Conservation (phyloP, 2,329 filamentous ascomycete genomes). For the Exophiala lecanii-corni region DNA sequence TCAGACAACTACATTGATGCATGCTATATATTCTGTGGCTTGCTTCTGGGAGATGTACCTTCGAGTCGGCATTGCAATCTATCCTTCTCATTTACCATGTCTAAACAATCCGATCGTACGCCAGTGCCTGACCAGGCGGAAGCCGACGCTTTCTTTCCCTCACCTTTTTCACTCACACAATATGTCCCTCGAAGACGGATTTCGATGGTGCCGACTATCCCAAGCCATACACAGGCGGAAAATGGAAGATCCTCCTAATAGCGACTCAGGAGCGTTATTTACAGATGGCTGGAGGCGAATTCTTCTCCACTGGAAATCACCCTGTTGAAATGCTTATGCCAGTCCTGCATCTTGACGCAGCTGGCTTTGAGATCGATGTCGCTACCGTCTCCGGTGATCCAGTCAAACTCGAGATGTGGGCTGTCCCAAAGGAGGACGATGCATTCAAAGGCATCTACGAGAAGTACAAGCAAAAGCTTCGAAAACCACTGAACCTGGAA, state of each 20-base stretch:
- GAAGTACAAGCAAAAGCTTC: conserved; percentile 15
- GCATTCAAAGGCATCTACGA: conserved; percentile 12
- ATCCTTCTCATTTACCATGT: conserved; percentile 1
- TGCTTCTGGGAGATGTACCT: no score
- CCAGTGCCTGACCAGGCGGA: conserved; percentile 14
- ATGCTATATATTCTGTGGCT: no score
- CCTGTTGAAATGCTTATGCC: conserved; percentile 20
- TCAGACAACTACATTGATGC: no score
- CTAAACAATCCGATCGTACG: conserved; percentile 7
- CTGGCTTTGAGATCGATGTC: conserved; percentile 15
- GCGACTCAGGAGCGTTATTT: conserved; percentile 15
- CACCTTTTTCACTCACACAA: conserved; percentile 15
- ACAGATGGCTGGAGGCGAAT: conserved; percentile 10
- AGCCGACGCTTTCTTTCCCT: conserved; percentile 15
- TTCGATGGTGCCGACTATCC: conserved; percentile 15
- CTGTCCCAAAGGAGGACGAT: conserved; percentile 14
- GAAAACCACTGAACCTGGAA: conserved; percentile 10
- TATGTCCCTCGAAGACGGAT: conserved; percentile 13
- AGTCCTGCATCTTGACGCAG: conserved; percentile 14
- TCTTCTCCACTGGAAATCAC: conserved; percentile 16
- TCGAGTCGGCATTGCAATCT: no score
- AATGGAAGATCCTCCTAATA: conserved; percentile 17
- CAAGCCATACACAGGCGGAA: conserved; percentile 13
- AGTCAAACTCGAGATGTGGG: conserved; percentile 17
- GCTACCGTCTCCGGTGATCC: conserved; percentile 14